Conservation (phyloP, 768 basidiomycete genomes). For the Lenzites betulinus region DNA sequence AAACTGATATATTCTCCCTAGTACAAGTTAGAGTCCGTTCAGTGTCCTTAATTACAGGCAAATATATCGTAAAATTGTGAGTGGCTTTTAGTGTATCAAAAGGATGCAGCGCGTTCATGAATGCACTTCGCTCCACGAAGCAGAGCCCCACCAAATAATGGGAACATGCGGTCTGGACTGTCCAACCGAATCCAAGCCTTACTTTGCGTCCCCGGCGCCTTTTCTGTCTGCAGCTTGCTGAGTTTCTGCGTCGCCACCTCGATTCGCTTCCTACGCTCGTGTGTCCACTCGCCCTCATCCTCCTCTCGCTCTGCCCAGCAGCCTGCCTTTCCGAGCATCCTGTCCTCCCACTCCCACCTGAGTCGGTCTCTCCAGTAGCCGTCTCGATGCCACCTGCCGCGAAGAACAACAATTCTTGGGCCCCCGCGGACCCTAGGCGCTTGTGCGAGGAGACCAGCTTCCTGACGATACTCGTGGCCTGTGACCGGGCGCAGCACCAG, state of each 20-base stretch:
- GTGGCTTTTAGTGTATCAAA: not conserved
- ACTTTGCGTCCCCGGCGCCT: not conserved
- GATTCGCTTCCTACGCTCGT: conserved; percentile 6
- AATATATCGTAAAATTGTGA: not conserved
- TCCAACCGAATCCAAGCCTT: not conserved
- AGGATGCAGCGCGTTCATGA: not conserved
- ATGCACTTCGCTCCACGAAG: not conserved
- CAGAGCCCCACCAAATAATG: not conserved
- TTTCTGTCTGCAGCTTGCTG: not conserved
- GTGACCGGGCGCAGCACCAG: conserved; percentile 2
- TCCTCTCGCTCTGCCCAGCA: conserved; percentile 10
- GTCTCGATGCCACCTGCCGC: conserved; percentile 3
- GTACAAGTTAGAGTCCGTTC: too few relatives aligned
- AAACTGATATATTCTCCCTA: too few relatives aligned
- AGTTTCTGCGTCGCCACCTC: not conserved
- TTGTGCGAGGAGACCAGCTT: not conserved
- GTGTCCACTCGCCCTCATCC: conserved; percentile 12
- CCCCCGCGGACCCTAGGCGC: not conserved
- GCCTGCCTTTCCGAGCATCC: not conserved
- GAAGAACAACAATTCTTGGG: not conserved
- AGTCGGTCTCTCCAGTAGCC: conserved; percentile 15
- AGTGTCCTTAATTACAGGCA: not conserved
- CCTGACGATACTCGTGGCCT: conserved; percentile 2
- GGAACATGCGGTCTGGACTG: not conserved
- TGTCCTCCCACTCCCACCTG: conserved; percentile 13